These are phyloP conservation scores for Decorospora gaudefroyi DNA, from an alignment of 2,329 filamentous ascomycete genomes.

Conservation along the genomic window DNA sequence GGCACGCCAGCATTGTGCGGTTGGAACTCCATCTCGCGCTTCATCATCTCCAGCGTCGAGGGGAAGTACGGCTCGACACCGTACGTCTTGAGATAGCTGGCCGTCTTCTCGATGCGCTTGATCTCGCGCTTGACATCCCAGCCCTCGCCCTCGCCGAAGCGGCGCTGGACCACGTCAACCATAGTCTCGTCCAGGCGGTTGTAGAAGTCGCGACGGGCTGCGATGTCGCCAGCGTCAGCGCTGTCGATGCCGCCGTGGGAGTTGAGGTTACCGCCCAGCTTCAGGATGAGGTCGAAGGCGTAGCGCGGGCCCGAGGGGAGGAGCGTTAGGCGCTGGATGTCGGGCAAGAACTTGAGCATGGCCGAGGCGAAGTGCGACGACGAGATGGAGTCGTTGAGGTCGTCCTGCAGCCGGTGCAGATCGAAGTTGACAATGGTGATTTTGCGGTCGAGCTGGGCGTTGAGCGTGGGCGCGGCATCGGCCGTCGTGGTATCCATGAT, in stretches of 20 bases:
- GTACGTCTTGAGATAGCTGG: constrained; percentile 56
- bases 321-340: constrained; percentile 56
- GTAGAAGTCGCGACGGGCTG: constrained; percentile 57
- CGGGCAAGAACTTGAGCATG: constrained; percentile 60
- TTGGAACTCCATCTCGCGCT: constrained; percentile 46
- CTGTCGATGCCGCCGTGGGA: constrained; percentile 58
- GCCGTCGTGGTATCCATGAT: constrained; percentile 58
- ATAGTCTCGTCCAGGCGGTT: constrained; percentile 55
- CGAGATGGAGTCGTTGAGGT: constrained; percentile 59
- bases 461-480: constrained; percentile 56
- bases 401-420: constrained; percentile 60
- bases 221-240: constrained; percentile 54
- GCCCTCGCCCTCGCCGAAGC: constrained; percentile 57
- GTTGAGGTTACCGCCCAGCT: constrained; percentile 61
- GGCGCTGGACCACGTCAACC: constrained; percentile 57
- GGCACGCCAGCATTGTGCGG: constrained; percentile 28
- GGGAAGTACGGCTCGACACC: constrained; percentile 61
- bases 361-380: constrained; percentile 58
- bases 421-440: constrained; percentile 63
- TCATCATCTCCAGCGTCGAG: constrained; percentile 57
- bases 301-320: constrained; percentile 55
- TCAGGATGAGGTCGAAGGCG: constrained; percentile 60
- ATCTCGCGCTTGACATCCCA: constrained; percentile 59
- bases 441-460: constrained; percentile 62
- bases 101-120: constrained; percentile 61